Evolutionary conservation across 2,329 filamentous ascomycete genomes (phyloP).

Genomic region (Colletotrichum simmondsii): DNA sequence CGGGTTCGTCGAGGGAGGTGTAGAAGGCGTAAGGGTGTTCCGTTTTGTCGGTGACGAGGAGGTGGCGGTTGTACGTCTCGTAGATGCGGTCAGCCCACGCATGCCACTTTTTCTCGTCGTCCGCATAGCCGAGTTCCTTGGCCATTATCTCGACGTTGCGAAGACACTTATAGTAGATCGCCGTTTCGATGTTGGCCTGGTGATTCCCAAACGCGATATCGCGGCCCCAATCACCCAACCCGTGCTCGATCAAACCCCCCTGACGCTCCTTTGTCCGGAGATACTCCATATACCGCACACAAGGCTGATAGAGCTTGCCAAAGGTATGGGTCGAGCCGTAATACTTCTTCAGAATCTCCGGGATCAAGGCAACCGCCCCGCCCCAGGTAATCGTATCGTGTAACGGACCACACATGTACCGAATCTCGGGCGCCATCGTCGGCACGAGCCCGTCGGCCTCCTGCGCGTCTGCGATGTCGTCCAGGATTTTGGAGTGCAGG

Average conservation of each 20-base stretch:
- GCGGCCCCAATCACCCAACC: conserved; percentile 55
- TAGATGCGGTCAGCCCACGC: conserved; percentile 44
- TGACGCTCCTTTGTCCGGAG: conserved; percentile 50
- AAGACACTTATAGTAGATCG: conserved; percentile 54
- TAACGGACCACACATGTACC: conserved; percentile 58
- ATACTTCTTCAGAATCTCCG: conserved; percentile 50
- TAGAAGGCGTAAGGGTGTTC: conserved; percentile 50
- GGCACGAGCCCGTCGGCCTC: conserved; percentile 56
- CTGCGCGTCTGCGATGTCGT: conserved; percentile 58
- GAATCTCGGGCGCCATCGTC: conserved; percentile 57
- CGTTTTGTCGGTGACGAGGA: conserved; percentile 44
- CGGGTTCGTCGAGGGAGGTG: conserved; percentile 47
- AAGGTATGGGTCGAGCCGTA: conserved; percentile 51
- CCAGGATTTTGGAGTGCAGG: conserved; percentile 57
- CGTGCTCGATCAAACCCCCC: conserved; percentile 54
- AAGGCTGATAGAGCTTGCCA: conserved; percentile 48
- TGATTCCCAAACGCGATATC: conserved; percentile 55
- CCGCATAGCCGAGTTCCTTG: conserved; percentile 38
- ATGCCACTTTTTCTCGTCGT: conserved; percentile 40
- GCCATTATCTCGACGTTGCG: conserved; percentile 49
- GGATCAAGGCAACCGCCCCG: conserved; percentile 48
- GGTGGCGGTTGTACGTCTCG: conserved; percentile 45
- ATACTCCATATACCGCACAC: conserved; percentile 54
- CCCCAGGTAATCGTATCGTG: conserved; percentile 59
- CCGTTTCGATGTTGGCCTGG: conserved; percentile 57